Base-by-base conservation (phyloP, 2,329 filamentous ascomycete genomes). In the Xylaria sp. region DNA sequence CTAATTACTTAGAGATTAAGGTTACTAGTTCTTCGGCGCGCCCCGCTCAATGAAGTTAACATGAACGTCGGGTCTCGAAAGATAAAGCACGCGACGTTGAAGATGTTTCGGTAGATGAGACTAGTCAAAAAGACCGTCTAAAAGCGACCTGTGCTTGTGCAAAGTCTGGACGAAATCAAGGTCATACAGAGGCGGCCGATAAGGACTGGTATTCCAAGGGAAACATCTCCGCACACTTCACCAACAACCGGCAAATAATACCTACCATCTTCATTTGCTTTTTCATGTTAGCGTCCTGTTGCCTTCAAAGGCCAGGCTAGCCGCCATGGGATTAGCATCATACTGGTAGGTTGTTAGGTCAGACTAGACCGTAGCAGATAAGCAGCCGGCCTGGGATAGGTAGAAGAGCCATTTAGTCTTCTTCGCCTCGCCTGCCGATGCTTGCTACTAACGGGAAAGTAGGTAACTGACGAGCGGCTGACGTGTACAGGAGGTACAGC, bases 361-460 rank as follows among this genome's bases (percentile, higher is more conserved):
- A 42, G 56, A 40, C 33, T n/a, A 36, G 46, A 15, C 40, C 20
- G 44, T 7, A 38, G 44, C 44, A 51, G 59, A 66, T 51, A 40
- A 62, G 53, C 59, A 31, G 15, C 9, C 9, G 17, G n/a, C 31
- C 33, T 42, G 20, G 17, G n/a, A 42, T 36, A 40, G 54, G 36
- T n/a, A 36, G 42, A 15, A 49, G 5, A 33, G 6, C 28, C 20
- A 61, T 42, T 6, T 7, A 10, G 26, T 28, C 28, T 28, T 42
- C 13, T 46, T 51, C 62, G n/a, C 28, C 28, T 33, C n/a, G 26
- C 26, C 56, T 36, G 28, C 44, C 36, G 33, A 38, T 38, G 44
- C 54, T 51, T 54, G 46, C 48, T 54, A 38, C 36, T 42, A 64
- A 31, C 31, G 40, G 60, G 36, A 38, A 38, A 38, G 36, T n/a